Evolutionary conservation across 768 basidiomycete genomes (phyloP).

Genomic region (Kwoniella newhampshirensis): DNA sequence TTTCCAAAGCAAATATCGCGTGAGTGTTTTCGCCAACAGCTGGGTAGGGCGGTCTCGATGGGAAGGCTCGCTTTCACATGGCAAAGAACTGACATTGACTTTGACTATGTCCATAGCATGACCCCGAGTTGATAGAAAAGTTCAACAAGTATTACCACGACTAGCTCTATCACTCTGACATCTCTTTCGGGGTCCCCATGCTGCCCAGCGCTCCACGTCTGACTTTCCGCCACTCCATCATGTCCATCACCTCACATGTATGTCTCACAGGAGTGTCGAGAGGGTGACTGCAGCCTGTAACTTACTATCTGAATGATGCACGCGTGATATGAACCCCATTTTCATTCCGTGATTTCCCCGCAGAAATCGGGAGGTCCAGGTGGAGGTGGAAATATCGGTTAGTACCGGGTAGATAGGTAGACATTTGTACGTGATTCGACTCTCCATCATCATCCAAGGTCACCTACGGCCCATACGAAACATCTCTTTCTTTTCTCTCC

Average conservation of each 20-base stretch:
- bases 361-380: too few relatives aligned
- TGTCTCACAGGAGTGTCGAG: too few relatives aligned
- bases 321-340: too few relatives aligned
- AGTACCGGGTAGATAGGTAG: too few relatives aligned
- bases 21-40: conserved; percentile 15
- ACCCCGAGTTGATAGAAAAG: conserved; percentile 50
- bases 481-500: too few relatives aligned
- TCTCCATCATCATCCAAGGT: too few relatives aligned
- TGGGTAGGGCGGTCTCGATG: not conserved
- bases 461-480: too few relatives aligned
- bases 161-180: conserved; percentile 2
- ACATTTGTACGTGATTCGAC: too few relatives aligned
- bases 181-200: not conserved
- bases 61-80: not conserved
- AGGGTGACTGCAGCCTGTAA: too few relatives aligned
- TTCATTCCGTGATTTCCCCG: too few relatives aligned
- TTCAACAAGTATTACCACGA: conserved; percentile 52
- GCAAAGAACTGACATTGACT: not conserved
- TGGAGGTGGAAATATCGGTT: too few relatives aligned
- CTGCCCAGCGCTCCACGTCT: not conserved
- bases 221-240: not conserved
- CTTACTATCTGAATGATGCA: too few relatives aligned
- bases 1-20: conserved; percentile 45
- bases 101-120: conserved; percentile 32
- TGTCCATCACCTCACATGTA: not conserved